Conservation (phyloP, 2,329 filamentous ascomycete species). For the Botrytis paeoniae region DNA sequence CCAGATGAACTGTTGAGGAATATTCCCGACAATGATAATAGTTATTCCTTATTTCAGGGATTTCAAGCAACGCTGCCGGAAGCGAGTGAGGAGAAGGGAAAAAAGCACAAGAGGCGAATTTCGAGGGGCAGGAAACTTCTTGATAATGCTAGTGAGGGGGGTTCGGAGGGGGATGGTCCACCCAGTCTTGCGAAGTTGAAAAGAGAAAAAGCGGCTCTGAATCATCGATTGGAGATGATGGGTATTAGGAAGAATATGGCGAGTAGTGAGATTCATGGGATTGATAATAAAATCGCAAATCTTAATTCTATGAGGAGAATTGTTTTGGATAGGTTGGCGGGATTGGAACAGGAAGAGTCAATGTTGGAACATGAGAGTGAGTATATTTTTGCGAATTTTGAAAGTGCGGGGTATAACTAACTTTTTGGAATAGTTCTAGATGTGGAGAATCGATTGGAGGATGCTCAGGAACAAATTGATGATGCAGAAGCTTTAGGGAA, state of each 20-base stretch:
- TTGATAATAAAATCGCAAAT: slow-evolving; percentile 95
- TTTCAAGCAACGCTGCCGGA: slow-evolving; percentile 87
- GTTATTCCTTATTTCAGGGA: slow-evolving; percentile 93
- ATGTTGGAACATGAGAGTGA: slow-evolving; percentile 83
- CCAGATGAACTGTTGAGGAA: slow-evolving; percentile 87
- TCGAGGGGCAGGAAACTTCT: slow-evolving; percentile 76
- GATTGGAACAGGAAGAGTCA: slow-evolving; percentile 85
- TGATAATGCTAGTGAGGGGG: slow-evolving; percentile 49
- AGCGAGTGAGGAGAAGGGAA: slow-evolving; percentile 59
- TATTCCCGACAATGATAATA: slow-evolving; percentile 80
- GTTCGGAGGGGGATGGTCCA: slow-evolving; percentile 47
- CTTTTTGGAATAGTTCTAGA: slow-evolving; percentile 51
- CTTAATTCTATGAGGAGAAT: slow-evolving; percentile 90
- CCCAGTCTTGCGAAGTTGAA: slow-evolving; percentile 71
- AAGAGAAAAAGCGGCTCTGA: slow-evolving; percentile 74
- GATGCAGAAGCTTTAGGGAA: slow-evolving; percentile 56
- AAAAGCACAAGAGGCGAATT: slow-evolving; percentile 66
- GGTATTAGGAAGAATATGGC: slow-evolving; percentile 95
- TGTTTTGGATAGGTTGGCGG: slow-evolving; percentile 80
- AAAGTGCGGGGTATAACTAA: slow-evolving; percentile 20
- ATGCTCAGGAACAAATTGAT: slow-evolving; percentile 56
- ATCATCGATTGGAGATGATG: slow-evolving; percentile 87
- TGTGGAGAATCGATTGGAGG: slow-evolving; percentile 59
- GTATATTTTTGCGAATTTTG: slow-evolving; percentile 36
- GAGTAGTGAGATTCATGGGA: slow-evolving; percentile 90